phyloP scores from a whole-genome alignment of 805 yeast species.

The Huiozyma sinensis region DNA sequence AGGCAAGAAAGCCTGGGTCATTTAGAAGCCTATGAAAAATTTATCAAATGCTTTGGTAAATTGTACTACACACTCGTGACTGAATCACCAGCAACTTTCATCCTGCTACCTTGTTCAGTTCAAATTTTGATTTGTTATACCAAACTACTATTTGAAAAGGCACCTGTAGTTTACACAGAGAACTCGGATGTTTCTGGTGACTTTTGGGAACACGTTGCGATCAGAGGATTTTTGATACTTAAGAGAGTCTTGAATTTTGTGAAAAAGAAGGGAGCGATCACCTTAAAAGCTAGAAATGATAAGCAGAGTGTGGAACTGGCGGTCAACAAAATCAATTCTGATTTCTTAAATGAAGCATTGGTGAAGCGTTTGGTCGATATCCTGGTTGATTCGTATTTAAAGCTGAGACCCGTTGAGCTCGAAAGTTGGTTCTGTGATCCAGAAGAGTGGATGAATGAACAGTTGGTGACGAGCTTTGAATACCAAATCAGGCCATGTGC shows the following conservation, averaged over 20 bases:
- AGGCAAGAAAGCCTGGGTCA: slow-evolving; percentile 40
- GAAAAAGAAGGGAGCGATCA: slow-evolving; percentile 56
- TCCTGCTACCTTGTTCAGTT: slow-evolving; percentile 53
- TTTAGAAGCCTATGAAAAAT: slow-evolving; percentile 46
- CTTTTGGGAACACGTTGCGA: slow-evolving; percentile 67
- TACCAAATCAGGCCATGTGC: slow-evolving; percentile 80
- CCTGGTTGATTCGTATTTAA: slow-evolving; percentile 62
- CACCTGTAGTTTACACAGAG: slow-evolving; percentile 50
- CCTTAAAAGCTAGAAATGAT: slow-evolving; percentile 53
- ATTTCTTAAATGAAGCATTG: slow-evolving; percentile 48
- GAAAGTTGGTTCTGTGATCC: slow-evolving; percentile 81
- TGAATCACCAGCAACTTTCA: slow-evolving; percentile 57
- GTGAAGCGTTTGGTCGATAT: slow-evolving; percentile 52
- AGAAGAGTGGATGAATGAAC: slow-evolving; percentile 87
- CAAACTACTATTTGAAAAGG: slow-evolving; percentile 51
- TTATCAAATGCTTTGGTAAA: slow-evolving; percentile 65
- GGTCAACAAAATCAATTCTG: slow-evolving; percentile 38
- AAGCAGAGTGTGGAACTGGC: slow-evolving; percentile 54
- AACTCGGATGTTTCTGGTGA: slow-evolving; percentile 39
- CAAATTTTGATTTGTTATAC: slow-evolving; percentile 54
- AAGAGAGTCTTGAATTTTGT: slow-evolving; percentile 53
- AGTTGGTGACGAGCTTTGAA: slow-evolving; percentile 67
- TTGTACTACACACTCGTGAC: slow-evolving; percentile 51
- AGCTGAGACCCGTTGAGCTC: slow-evolving; percentile 62
- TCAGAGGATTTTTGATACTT: slow-evolving; percentile 53